Conservation (phyloP, 192 early-diverging fungal genomes). For the Coemansia sp. region DNA sequence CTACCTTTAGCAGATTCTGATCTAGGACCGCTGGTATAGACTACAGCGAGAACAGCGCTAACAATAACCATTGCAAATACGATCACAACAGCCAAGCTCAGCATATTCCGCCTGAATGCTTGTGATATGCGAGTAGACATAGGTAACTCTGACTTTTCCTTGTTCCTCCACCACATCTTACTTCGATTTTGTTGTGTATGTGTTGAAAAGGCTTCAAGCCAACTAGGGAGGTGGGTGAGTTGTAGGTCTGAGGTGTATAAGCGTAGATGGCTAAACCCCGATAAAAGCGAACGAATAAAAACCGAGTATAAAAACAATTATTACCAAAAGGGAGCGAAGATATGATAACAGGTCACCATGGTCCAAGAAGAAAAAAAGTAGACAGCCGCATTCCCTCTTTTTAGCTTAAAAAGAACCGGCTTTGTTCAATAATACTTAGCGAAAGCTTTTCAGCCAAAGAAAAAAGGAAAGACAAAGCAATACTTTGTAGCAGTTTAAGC, state of each 20-base stretch:
- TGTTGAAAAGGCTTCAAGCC: no score
- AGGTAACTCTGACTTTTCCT: not conserved
- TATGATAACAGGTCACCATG: not conserved
- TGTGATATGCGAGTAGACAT: not conserved
- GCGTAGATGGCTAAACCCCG: not conserved
- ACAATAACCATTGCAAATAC: not conserved
- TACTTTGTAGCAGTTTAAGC: not conserved
- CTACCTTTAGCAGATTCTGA: not conserved
- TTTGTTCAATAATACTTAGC: not conserved
- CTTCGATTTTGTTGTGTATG: not conserved
- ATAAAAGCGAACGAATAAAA: not conserved
- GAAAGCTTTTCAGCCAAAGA: not conserved
- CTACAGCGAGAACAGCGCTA: slow-evolving; percentile 3
- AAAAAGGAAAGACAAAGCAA: not conserved
- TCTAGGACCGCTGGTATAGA: not conserved
- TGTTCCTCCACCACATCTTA: not conserved
- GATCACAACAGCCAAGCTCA: not conserved
- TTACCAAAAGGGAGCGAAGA: not conserved
- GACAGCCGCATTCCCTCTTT: not conserved
- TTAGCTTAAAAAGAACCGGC: not conserved
- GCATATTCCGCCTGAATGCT: not conserved
- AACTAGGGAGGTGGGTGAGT: not conserved
- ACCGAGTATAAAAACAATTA: not conserved
- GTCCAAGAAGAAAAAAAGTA: not conserved
- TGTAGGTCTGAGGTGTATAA: not conserved